Conservation (phyloP, 2,329 filamentous ascomycete species). For the Cladosporium austrohemisphaericum region DNA sequence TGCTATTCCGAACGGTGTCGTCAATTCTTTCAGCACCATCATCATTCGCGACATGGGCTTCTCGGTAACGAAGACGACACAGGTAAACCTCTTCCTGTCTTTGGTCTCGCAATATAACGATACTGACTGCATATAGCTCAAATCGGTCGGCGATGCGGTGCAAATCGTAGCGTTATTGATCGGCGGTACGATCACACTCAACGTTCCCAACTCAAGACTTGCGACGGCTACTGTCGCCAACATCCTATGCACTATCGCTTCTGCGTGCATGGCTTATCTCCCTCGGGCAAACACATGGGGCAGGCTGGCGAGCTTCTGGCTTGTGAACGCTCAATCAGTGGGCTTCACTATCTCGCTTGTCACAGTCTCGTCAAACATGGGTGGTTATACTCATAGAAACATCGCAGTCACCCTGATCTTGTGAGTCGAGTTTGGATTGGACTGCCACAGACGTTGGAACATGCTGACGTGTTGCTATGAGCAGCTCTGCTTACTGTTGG, state of each 20-base stretch:
- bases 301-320: constrained; percentile 37
- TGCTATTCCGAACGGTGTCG: constrained; percentile 51
- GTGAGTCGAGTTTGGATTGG: constrained; percentile 17
- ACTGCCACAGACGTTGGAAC: neutral
- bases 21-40: constrained; percentile 55
- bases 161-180: constrained; percentile 38
- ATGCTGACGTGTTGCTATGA: neutral
- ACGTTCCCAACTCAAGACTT: constrained; percentile 29
- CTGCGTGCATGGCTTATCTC: constrained; percentile 35
- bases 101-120: neutral
- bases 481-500: constrained; percentile 35
- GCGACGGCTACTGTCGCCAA: constrained; percentile 31
- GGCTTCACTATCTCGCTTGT: constrained; percentile 37
- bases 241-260: constrained; percentile 35
- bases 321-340: constrained; percentile 38
- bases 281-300: constrained; percentile 35
- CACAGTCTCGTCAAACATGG: constrained; percentile 38
- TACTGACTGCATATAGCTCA: constrained; percentile 23
- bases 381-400: constrained; percentile 36
- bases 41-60: constrained; percentile 58
- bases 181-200: constrained; percentile 34
- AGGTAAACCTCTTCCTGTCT: neutral
- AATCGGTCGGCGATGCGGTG: constrained; percentile 38
- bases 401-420: constrained; percentile 36
- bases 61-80: constrained; percentile 32